These are phyloP conservation scores for Angomonas deanei DNA, from an alignment of 208 protist species.

Conservation along the genomic window DNA sequence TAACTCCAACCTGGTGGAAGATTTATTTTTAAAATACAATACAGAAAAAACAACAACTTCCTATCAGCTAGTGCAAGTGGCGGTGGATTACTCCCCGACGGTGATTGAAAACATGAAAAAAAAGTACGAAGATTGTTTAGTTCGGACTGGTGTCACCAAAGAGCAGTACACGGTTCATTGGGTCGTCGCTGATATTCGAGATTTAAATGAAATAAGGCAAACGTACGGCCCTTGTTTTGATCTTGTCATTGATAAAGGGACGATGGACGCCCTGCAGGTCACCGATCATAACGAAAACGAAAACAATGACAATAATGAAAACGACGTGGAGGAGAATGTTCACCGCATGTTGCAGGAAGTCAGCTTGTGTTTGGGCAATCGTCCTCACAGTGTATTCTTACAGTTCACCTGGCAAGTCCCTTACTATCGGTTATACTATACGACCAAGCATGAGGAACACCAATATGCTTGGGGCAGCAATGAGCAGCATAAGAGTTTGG, in stretches of 20 bases:
- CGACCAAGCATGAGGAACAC: conserved; percentile 27
- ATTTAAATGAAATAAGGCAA: conserved; percentile 32
- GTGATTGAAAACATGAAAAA: conserved; percentile 70
- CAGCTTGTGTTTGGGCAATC: conserved; percentile 32
- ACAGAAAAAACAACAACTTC: background rate
- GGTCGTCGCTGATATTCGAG: conserved; percentile 72
- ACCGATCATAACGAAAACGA: conserved; percentile 42
- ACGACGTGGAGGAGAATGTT: conserved; percentile 49
- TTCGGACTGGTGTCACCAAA: background rate
- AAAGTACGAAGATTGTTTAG: conserved; percentile 19
- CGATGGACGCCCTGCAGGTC: conserved; percentile 82
- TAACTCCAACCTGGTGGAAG: conserved; percentile 66
- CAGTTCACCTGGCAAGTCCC: conserved; percentile 85
- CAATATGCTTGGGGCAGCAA: conserved; percentile 60
- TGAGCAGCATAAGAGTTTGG: conserved; percentile 37
- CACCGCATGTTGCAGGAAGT: conserved; percentile 63
- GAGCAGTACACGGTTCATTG: conserved; percentile 33
- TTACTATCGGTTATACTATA: conserved; percentile 68
- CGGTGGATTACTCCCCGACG: conserved; percentile 74
- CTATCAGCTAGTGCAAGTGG: conserved; percentile 61
- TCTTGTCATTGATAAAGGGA: conserved; percentile 77
- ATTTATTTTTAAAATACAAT: conserved; percentile 37
- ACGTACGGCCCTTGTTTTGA: conserved; percentile 60
- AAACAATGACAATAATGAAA: too few species aligned
- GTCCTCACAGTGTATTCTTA: conserved; percentile 31